A percentile compares a stretch with the other conserved stretches of the same genome.
Conservation (phyloP, 192 early-diverging fungal genomes). For the Gamsiella multidivaricata region DNA sequence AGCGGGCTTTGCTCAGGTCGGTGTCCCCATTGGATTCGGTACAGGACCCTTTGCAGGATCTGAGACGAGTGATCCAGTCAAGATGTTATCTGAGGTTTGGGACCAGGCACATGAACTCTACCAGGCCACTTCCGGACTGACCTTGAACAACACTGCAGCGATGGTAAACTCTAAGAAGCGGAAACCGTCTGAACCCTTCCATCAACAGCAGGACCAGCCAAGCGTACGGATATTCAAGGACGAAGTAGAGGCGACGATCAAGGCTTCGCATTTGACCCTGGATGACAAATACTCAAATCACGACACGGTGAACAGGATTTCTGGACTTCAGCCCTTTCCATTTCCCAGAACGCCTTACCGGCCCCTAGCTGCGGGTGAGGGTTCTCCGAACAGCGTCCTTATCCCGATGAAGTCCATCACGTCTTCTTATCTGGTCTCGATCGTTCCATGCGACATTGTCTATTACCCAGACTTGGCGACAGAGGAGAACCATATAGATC, state of each 20-base stretch:
- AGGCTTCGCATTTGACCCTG: constrained; percentile 34
- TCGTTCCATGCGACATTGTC: constrained; percentile 57
- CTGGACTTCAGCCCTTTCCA: constrained; percentile 50
- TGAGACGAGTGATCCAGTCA: constrained; percentile 37
- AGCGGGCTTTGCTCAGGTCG: constrained; percentile 41
- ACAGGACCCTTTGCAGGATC: neutral
- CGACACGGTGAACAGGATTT: neutral
- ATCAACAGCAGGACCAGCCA: constrained; percentile 49
- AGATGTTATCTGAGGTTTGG: constrained; percentile 36
- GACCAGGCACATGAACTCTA: constrained; percentile 38
- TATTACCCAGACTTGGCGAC: constrained; percentile 50
- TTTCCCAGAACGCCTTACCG: constrained; percentile 54
- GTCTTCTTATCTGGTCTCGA: constrained; percentile 56
- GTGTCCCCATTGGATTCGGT: constrained; percentile 44
- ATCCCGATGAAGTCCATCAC: constrained; percentile 60
- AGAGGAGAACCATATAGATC: constrained; percentile 57
- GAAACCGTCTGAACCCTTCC: constrained; percentile 49
- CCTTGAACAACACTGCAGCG: neutral
- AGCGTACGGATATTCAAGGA: constrained; percentile 29
- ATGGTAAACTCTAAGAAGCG: constrained; percentile 25
- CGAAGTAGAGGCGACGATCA: constrained; percentile 36
- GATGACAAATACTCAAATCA: constrained; percentile 14
- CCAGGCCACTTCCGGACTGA: constrained; percentile 20
- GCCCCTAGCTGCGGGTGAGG: constrained; percentile 37
- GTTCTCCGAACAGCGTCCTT: constrained; percentile 55